Base-by-base conservation (phyloP, 2,329 filamentous ascomycete genomes). In the Cadophora malorum region DNA sequence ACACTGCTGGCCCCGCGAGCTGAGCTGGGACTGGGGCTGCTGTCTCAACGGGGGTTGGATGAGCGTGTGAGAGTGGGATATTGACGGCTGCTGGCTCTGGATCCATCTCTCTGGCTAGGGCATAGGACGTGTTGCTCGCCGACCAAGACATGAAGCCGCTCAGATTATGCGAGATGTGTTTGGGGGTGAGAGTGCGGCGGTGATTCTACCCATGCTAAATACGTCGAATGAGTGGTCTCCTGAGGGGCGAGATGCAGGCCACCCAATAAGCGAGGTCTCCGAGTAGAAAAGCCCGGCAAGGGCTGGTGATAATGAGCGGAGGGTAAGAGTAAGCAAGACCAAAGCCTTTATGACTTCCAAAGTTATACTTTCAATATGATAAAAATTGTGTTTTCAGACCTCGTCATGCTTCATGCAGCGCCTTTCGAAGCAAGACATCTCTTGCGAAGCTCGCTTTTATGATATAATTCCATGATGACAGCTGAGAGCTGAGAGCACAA, bases 141-240 rank as follows among this genome's bases (percentile, higher is more conserved):
- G 70, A 73, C 71, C 71, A 72, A 71, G 67, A 72, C 67, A 70
- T 64, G 33, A 65, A 64, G 60, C 64, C 69, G 64, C 63, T 60
- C 45, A 65, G 60, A 60, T 64, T 63, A 65, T 64, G 64, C 64
- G 67, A 64, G 59, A 65, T 59, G 60, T 60, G 56, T 63, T 67
- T 59, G 47, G 60, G 45, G 45, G 19, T 6, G 4, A 49, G 45
- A 21, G 9, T 58, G 67, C 67, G 67, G 67, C 62, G 61, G 53
- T 33, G 45, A 64, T 12, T 47, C 55, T 10, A 68, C 63, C 62
- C 66, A 62, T 68, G 66, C 56, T 63, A 45, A 58, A 63, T 50
- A 64, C 68, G 55, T 68, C 62, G 53, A 64, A 63, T 64, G 64
- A 66, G 12, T 50, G 65, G n/a, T n/a, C 58, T 31, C 47, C 21